Evolutionary conservation across 192 early-diverging fungal species (phyloP).

Genomic region (Pilaira anomala): DNA sequence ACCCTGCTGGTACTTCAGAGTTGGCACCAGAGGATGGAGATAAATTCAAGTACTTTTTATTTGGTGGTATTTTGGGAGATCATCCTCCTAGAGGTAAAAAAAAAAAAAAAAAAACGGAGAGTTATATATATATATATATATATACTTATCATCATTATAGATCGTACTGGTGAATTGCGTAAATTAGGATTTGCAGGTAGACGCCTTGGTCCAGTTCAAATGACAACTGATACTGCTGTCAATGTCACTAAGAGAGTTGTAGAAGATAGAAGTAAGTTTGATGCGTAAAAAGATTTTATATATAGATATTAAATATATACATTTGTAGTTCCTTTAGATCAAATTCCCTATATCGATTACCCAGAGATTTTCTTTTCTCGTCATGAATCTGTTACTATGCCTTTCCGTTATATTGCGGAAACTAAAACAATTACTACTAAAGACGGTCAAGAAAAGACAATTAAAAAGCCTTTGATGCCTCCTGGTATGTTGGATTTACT

Average conservation of each 20-base stretch:
- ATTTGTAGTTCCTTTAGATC: constrained; percentile 47
- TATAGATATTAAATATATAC: not conserved
- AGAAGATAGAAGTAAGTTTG: constrained; percentile 54
- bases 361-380: constrained; percentile 69
- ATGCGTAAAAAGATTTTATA: not conserved
- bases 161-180: constrained; percentile 60
- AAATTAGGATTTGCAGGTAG: constrained; percentile 66
- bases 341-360: constrained; percentile 69
- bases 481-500: constrained; percentile 72
- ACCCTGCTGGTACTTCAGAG: constrained; percentile 56
- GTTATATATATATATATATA: not conserved
- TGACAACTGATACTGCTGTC: constrained; percentile 86
- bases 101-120: not conserved
- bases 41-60: constrained; percentile 69
- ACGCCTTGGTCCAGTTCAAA: constrained; percentile 73
- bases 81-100: constrained; percentile 58
- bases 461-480: constrained; percentile 60
- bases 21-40: constrained; percentile 66
- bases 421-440: constrained; percentile 32
- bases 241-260: constrained; percentile 67
- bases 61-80: constrained; percentile 80
- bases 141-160: constrained; percentile 19
- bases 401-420: constrained; percentile 71
- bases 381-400: constrained; percentile 73
- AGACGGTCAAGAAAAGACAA: constrained; percentile 40